phyloP scores from a whole-genome alignment of 2,329 filamentous ascomycete genomes.

The Ophiostoma perfectum region DNA sequence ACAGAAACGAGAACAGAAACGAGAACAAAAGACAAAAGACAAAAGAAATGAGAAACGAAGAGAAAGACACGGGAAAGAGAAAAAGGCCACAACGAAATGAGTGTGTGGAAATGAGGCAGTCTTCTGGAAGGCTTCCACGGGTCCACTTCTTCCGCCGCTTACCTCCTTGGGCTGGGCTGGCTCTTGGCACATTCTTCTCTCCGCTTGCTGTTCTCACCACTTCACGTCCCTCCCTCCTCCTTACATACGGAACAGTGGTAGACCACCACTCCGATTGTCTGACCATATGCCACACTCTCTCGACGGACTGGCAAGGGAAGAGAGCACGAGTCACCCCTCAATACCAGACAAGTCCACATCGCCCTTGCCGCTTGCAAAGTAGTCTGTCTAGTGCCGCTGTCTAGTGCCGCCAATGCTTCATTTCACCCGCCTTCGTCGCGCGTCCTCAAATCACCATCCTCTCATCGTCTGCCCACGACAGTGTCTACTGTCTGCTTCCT shows the following conservation, averaged over 20 bases:
- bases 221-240: not conserved
- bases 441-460: not conserved
- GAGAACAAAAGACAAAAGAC: not conserved
- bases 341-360: not conserved
- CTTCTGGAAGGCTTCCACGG: conserved; percentile 10
- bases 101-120: conserved; percentile 9
- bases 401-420: conserved; percentile 3
- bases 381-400: not conserved
- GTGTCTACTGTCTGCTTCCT: not conserved
- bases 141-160: conserved; percentile 7
- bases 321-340: not conserved
- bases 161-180: not conserved
- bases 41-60: not conserved
- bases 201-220: not conserved
- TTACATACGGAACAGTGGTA: not conserved
- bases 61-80: not conserved
- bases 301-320: not conserved
- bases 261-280: not conserved
- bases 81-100: not conserved
- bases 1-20: not conserved
- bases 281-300: not conserved
- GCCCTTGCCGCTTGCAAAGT: not conserved
- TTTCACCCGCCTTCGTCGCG: not conserved
- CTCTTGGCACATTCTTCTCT: not conserved
- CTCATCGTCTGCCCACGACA: not conserved